Conservation (phyloP, 208 protist genomes). For the Histomonas meleagridis region DNA sequence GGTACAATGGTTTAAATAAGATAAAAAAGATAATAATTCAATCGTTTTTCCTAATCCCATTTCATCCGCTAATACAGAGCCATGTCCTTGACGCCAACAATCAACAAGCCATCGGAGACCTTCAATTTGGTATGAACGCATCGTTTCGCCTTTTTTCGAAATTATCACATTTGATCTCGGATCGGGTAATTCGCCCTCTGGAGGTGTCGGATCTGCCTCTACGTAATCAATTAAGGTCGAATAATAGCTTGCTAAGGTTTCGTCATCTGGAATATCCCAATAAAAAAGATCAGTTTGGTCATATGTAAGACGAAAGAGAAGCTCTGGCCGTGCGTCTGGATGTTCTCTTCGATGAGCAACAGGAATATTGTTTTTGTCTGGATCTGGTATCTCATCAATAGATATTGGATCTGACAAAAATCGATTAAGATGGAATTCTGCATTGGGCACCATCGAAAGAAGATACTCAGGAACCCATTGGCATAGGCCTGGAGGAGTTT, state of each 20-base stretch:
- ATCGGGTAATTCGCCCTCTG: background rate
- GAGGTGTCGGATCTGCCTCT: background rate
- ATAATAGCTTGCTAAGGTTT: background rate
- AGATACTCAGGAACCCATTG: slow-evolving; percentile 16
- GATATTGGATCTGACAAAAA: background rate
- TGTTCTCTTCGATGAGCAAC: background rate
- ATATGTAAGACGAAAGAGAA: background rate
- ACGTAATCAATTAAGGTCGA: too few species aligned
- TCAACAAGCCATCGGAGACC: slow-evolving; percentile 79
- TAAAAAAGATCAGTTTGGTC: background rate
- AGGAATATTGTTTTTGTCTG: background rate
- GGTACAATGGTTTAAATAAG: background rate
- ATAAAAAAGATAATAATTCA: slow-evolving; percentile 34
- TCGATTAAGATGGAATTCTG: background rate
- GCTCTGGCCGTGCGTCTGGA: background rate
- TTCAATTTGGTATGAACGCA: slow-evolving; percentile 23
- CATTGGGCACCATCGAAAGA: background rate
- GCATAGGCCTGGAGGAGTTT: background rate
- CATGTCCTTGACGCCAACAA: slow-evolving; percentile 74
- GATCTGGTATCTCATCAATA: background rate
- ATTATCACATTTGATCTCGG: background rate
- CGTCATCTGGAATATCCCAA: background rate
- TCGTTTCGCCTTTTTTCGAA: too few species aligned
- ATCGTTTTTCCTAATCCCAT: slow-evolving; percentile 61
- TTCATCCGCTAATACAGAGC: slow-evolving; percentile 90